Evolutionary conservation across 192 early-diverging fungal genomes (phyloP).

Genomic region (Coemansia reversa): DNA sequence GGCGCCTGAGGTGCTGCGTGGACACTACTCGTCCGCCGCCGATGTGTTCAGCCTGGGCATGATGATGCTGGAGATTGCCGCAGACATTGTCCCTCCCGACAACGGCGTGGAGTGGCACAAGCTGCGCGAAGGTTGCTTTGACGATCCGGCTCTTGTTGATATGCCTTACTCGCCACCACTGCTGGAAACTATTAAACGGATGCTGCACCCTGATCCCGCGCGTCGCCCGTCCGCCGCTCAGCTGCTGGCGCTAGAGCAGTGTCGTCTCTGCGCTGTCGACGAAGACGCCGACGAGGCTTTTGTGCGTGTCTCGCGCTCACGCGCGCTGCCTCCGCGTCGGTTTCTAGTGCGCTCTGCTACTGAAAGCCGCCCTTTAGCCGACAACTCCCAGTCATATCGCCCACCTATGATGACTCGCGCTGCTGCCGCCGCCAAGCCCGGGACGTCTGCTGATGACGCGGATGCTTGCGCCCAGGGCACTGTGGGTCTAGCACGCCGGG

Average conservation of each 20-base stretch:
- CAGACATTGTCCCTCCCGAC: slow-evolving; percentile 84
- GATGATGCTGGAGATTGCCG: slow-evolving; percentile 82
- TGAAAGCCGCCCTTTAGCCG: slow-evolving; percentile 9
- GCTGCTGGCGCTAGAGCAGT: slow-evolving; percentile 49
- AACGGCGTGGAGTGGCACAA: slow-evolving; percentile 86
- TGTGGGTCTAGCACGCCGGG: slow-evolving; percentile 25
- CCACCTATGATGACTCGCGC: slow-evolving; percentile 16
- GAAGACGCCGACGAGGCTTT: slow-evolving; percentile 19
- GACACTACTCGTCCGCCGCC: slow-evolving; percentile 69
- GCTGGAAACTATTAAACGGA: slow-evolving; percentile 61
- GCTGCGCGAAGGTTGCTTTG: slow-evolving; percentile 74
- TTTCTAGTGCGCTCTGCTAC: slow-evolving; percentile 33
- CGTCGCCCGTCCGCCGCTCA: slow-evolving; percentile 59
- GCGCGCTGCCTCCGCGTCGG: slow-evolving; percentile 7
- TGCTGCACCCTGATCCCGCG: slow-evolving; percentile 63
- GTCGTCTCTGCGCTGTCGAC: slow-evolving; percentile 23
- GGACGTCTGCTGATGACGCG: background rate
- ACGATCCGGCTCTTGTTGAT: slow-evolving; percentile 56
- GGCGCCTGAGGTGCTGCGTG: slow-evolving; percentile 79
- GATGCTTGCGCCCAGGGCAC: background rate
- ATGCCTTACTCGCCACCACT: slow-evolving; percentile 56
- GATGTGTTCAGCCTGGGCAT: slow-evolving; percentile 95
- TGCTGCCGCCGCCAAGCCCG: slow-evolving; percentile 13
- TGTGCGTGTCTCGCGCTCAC: slow-evolving; percentile 1
- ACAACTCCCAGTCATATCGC: background rate